Conservation (phyloP, 805 yeast genomes). For the Suhomyces sp. region DNA sequence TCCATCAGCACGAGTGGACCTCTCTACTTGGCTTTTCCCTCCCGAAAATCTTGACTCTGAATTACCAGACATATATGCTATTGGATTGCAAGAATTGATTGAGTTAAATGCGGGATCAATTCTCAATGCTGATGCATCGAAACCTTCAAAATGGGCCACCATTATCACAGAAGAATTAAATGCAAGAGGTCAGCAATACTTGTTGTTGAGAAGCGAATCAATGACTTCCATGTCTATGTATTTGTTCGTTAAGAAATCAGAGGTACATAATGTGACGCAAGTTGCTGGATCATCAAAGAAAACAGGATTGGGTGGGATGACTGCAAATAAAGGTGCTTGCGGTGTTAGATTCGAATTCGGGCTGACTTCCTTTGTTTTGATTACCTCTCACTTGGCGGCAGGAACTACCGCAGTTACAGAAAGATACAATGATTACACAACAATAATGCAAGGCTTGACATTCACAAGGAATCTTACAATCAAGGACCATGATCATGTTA, state of each 20-base stretch:
- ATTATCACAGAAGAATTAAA: conserved; percentile 64
- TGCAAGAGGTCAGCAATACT: conserved; percentile 42
- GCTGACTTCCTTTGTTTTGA: conserved; percentile 55
- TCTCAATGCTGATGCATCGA: conserved; percentile 77
- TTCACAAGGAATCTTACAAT: conserved; percentile 74
- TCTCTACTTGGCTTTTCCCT: conserved; percentile 83
- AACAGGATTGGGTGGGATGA: conserved; percentile 94
- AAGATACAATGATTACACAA: conserved; percentile 79
- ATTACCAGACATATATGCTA: conserved; percentile 77
- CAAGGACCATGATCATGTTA: conserved; percentile 75
- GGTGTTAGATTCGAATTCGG: conserved; percentile 79
- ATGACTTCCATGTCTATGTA: conserved; percentile 68
- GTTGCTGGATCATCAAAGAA: conserved; percentile 95
- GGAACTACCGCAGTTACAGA: conserved; percentile 81
- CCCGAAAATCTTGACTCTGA: conserved; percentile 36
- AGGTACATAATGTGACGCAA: conserved; percentile 57
- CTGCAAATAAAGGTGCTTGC: conserved; percentile 96
- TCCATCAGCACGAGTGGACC: conserved; percentile 49
- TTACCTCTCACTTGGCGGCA: conserved; percentile 93
- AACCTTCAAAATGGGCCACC: conserved; percentile 76
- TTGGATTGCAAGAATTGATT: conserved; percentile 93
- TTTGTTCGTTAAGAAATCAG: conserved; percentile 58
- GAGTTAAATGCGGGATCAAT: conserved; percentile 92
- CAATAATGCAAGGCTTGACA: conserved; percentile 70
- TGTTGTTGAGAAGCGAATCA: conserved; percentile 71